Evolutionary conservation across 2,329 filamentous ascomycete genomes (phyloP), one percentile per base, ranked within the genome.

Genomic region (Colletotrichum musicola): DNA sequence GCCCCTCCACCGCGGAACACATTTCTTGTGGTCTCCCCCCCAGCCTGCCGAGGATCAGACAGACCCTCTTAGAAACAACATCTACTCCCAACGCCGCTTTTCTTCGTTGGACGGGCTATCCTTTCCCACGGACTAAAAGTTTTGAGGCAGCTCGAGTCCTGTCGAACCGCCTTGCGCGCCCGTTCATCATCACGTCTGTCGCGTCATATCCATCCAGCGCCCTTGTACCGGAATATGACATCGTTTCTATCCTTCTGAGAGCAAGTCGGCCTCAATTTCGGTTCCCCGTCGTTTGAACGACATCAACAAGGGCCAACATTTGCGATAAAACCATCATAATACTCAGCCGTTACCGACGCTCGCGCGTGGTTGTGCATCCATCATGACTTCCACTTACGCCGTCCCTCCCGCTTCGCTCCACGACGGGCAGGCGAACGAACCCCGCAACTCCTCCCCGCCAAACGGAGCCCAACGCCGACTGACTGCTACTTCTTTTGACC

Each of bases 311-410:
- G 25, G 27, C 40, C 57, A 47, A 4, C 57, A 12, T 44, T 27
- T 38, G 30, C 20, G 22, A 63, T 38, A 44, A 53, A 35, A 49
- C n/a, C 46, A 22, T 38, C 56, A 47, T 6, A 30, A 6, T 22
- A 42, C 27, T 13, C 18, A 50, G 12, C 42, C 38, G 50, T 27
- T 35, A 35, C 30, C 30, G 30, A 20, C 22, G 30, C 12, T 38
- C 25, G 42, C 64, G 13, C 38, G 16, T 38, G 63, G 38, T 38
- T 40, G 18, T 40, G n/a, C 35, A 71, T 73, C 74, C 75, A 75
- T 73, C 75, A 85, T 85, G 83, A 79, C 82, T 78, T 83, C 81
- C 57, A 78, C 79, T 72, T 83, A 80, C 74, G 80, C 80, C 68
- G 75, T 81, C 71, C 78, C 79, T 70, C 79, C 80, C 70, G 76